Evolutionary conservation across 1,284 basidiomycete genomes (phyloP).

Genomic region (Leccinum huronense): DNA sequence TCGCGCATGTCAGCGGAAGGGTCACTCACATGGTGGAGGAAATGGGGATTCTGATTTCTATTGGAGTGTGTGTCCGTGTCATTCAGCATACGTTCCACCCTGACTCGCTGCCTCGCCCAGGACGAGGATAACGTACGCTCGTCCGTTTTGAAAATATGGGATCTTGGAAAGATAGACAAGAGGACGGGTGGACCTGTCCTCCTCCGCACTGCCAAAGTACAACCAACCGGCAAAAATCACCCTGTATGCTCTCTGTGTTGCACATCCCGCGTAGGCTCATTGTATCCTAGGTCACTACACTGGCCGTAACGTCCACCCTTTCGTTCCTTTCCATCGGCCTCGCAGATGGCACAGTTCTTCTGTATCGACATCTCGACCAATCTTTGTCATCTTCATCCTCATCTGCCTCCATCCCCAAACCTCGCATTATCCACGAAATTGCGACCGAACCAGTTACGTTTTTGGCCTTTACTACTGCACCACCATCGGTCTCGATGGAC

Average conservation of each 20-base stretch:
- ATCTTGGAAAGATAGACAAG: conserved; percentile 75
- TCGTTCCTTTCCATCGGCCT: conserved; percentile 89
- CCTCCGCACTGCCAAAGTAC: conserved; percentile 76
- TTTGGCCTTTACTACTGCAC: conserved; percentile 79
- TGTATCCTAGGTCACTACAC: conserved; percentile 63
- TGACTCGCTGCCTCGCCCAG: conserved; percentile 38
- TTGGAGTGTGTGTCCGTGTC: conserved; percentile 62
- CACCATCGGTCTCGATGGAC: conserved; percentile 30
- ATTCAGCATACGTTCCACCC: conserved; percentile 3
- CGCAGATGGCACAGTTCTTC: conserved; percentile 90
- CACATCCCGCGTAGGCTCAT: conserved; percentile 3
- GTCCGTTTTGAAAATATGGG: conserved; percentile 88
- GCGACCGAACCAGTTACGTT: conserved; percentile 87
- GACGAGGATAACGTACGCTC: conserved; percentile 77
- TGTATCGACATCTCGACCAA: conserved; percentile 90
- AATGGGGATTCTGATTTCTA: conserved; percentile 75
- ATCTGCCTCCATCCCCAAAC: conserved; percentile 75
- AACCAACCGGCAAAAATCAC: conserved; percentile 74
- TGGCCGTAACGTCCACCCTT: conserved; percentile 79
- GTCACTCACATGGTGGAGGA: conserved; percentile 85
- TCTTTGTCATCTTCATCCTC: conserved; percentile 70
- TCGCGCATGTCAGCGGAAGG: conserved; percentile 71
- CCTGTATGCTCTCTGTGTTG: conserved; percentile 52
- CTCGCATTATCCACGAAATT: conserved; percentile 76
- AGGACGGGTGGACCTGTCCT: conserved; percentile 66